A percentile compares a stretch with the other conserved stretches of the same genome.
Conservation (phyloP, 2,329 filamentous ascomycete genomes). For the Bipolaris oryzae region DNA sequence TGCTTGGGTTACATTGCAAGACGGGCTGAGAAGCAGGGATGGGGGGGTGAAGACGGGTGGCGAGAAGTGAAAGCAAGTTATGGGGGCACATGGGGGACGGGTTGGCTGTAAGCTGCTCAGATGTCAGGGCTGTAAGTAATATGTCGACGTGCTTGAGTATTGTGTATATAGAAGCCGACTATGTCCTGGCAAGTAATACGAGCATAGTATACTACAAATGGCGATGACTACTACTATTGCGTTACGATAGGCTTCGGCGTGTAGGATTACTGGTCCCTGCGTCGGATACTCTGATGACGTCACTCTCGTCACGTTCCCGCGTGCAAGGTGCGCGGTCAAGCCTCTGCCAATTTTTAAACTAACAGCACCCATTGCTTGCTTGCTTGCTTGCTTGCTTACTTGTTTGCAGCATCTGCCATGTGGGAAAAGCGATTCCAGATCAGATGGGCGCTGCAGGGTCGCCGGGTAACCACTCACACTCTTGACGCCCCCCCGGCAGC, state of each 20-base stretch:
- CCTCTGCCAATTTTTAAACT: slow-evolving; percentile 8
- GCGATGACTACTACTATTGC: too few relatives aligned
- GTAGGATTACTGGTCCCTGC: slow-evolving; percentile 21
- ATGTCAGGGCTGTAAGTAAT: not conserved
- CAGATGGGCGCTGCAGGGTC: slow-evolving; percentile 6
- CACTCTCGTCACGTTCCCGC: slow-evolving; percentile 8
- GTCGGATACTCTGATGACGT: slow-evolving; percentile 23
- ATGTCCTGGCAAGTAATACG: too few relatives aligned
- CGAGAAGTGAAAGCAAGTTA: slow-evolving; percentile 4
- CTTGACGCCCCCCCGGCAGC: not conserved
- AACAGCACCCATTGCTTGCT: slow-evolving; percentile 2
- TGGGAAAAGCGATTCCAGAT: not conserved
- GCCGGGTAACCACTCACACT: slow-evolving; percentile 5
- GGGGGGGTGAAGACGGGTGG: slow-evolving; percentile 4
- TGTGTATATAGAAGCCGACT: too few relatives aligned
- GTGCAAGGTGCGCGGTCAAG: slow-evolving; percentile 14
- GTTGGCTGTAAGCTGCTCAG: not conserved
- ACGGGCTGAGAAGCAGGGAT: slow-evolving; percentile 14
- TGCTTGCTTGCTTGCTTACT: too few relatives aligned
- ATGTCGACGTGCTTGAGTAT: too few relatives aligned
- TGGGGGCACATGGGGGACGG: not conserved
- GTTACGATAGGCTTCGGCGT: not conserved
- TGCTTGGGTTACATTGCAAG: slow-evolving; percentile 9
- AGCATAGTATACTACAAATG: too few relatives aligned
- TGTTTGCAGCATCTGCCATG: slow-evolving; percentile 1